Conservation (phyloP, 805 yeast species). For the Tetrapisispora arboricola region DNA sequence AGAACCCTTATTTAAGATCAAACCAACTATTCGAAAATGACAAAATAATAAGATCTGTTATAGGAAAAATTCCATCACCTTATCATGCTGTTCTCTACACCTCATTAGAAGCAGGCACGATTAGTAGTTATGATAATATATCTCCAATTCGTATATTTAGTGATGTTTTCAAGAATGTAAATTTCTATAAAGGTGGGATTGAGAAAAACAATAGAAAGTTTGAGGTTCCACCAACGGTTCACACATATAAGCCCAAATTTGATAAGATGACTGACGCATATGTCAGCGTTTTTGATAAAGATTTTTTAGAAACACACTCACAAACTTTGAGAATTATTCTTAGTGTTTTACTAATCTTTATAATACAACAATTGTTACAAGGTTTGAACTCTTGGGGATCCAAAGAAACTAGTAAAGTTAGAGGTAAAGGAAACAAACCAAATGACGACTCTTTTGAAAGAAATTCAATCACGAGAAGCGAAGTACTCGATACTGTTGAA, state of each 20-base stretch:
- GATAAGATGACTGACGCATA: slow-evolving; percentile 8
- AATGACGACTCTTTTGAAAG: too few relatives aligned
- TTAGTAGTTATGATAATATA: slow-evolving; percentile 12
- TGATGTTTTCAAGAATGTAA: slow-evolving; percentile 42
- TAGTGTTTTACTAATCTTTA: slow-evolving; percentile 5
- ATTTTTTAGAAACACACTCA: slow-evolving; percentile 17
- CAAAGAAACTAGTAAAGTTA: neutral
- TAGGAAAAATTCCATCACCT: slow-evolving; percentile 71
- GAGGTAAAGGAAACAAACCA: neutral
- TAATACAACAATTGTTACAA: neutral
- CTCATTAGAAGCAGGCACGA: slow-evolving; percentile 25
- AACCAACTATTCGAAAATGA: slow-evolving; percentile 27
- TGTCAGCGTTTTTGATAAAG: slow-evolving; percentile 16
- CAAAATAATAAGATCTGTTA: slow-evolving; percentile 40
- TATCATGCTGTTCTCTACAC: slow-evolving; percentile 52
- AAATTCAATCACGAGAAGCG: too few relatives aligned
- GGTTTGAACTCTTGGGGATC: neutral
- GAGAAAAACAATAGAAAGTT: slow-evolving; percentile 42
- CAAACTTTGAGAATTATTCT: slow-evolving; percentile 12
- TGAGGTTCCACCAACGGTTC: slow-evolving; percentile 24
- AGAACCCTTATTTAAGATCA: slow-evolving; percentile 5
- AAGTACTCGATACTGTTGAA: too few relatives aligned
- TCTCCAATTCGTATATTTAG: slow-evolving; percentile 39
- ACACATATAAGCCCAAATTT: slow-evolving; percentile 26
- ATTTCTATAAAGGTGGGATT: slow-evolving; percentile 37